These are phyloP conservation scores for Cladosporium oxysporum DNA, from an alignment of 2,329 filamentous ascomycete genomes.

Conservation along the genomic window DNA sequence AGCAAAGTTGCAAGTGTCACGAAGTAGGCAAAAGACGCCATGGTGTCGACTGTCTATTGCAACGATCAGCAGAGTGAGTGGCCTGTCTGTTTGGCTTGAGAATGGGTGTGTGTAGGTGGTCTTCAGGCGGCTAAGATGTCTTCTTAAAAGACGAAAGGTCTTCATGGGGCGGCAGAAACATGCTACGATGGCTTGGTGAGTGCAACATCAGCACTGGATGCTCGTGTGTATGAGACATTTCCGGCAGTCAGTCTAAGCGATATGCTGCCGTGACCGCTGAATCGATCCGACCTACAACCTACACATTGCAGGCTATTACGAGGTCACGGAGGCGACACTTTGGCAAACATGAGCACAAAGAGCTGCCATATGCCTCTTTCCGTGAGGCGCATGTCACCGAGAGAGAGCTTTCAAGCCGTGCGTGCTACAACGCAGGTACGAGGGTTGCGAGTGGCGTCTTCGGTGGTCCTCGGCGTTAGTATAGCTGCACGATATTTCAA, in stretches of 20 bases:
- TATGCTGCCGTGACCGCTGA: constrained; percentile 12
- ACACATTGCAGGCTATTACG: background rate
- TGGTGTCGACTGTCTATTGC: background rate
- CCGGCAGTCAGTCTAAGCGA: background rate
- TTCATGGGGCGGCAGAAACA: background rate
- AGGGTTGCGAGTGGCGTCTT: constrained; percentile 1
- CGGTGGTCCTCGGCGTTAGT: background rate
- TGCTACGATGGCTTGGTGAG: background rate
- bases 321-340: background rate
- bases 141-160: background rate
- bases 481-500: background rate
- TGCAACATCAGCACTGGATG: background rate
- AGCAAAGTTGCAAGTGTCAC: background rate
- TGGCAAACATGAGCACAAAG: background rate
- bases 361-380: background rate
- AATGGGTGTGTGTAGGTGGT: background rate
- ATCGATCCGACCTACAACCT: background rate
- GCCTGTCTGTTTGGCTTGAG: background rate
- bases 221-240: background rate
- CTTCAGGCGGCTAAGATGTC: background rate
- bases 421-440: constrained; percentile 16
- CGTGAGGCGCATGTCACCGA: background rate
- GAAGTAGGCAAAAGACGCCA: background rate
- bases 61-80: background rate
- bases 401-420: background rate